phyloP scores from a whole-genome alignment of 495 filamentous ascomycete genomes.

The Chaetomium cochliodes region DNA sequence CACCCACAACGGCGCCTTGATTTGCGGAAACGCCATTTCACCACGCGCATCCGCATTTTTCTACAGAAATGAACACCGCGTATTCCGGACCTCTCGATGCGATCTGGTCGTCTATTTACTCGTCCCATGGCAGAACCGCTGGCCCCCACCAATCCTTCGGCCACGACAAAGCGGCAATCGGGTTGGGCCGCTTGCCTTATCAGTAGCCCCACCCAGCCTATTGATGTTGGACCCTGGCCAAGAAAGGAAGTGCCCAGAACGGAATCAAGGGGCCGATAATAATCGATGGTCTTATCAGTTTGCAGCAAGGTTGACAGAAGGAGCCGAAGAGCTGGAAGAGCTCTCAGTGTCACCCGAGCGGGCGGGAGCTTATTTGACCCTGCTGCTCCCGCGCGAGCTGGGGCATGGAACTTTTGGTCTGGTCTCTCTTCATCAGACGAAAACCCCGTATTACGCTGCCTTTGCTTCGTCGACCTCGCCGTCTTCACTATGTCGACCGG shows the following conservation, averaged over 20 bases:
- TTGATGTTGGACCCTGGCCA: neutral
- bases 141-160: conserved; percentile 1
- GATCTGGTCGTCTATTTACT: too few relatives aligned
- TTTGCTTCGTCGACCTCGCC: neutral
- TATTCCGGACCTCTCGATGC: too few relatives aligned
- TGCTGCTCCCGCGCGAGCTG: conserved; percentile 25
- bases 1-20: too few relatives aligned
- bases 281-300: conserved; percentile 12
- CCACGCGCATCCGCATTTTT: too few relatives aligned
- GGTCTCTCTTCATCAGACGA: neutral
- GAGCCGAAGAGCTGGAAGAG: neutral
- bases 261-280: conserved; percentile 4
- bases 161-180: neutral
- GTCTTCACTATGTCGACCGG: conserved; percentile 38
- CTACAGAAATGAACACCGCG: too few relatives aligned
- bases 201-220: neutral
- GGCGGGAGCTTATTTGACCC: conserved; percentile 29
- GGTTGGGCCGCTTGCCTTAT: conserved; percentile 1
- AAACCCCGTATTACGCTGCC: neutral
- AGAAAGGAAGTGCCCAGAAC: neutral
- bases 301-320: neutral
- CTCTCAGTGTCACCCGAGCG: neutral
- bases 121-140: neutral
- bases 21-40: too few relatives aligned
- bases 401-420: neutral